Conservation (phyloP, 768 basidiomycete genomes). For the Lyophyllum atratum region DNA sequence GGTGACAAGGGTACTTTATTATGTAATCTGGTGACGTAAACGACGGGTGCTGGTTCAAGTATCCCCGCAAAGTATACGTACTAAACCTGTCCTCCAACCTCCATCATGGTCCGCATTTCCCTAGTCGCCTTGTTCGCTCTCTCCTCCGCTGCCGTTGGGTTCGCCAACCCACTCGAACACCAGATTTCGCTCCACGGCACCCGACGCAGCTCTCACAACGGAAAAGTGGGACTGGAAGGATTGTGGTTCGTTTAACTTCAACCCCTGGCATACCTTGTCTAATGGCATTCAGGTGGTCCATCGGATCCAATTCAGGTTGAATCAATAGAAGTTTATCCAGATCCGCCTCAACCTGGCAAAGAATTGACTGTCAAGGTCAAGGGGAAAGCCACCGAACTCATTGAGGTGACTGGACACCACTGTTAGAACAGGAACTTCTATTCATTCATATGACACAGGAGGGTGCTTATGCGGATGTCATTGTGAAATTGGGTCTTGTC, state of each 20-base stretch:
- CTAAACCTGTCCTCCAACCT: background rate
- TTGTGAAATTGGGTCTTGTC: slow-evolving; percentile 91
- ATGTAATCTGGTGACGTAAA: slow-evolving; percentile 16
- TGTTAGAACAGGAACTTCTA: background rate
- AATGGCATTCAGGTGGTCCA: slow-evolving; percentile 38
- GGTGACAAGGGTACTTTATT: slow-evolving; percentile 3
- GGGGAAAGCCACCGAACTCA: slow-evolving; percentile 54
- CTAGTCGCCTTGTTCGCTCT: slow-evolving; percentile 23
- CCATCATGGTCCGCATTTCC: slow-evolving; percentile 25
- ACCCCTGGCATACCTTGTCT: slow-evolving; percentile 7
- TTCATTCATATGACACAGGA: slow-evolving; percentile 49
- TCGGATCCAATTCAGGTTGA: slow-evolving; percentile 60
- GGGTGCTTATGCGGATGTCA: slow-evolving; percentile 87
- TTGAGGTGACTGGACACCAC: slow-evolving; percentile 55
- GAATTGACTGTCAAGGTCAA: slow-evolving; percentile 84
- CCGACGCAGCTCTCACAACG: slow-evolving; percentile 30
- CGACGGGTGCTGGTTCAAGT: background rate
- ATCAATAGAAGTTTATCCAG: slow-evolving; percentile 75
- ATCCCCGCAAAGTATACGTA: background rate
- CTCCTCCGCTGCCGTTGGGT: slow-evolving; percentile 20
- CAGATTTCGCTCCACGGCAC: slow-evolving; percentile 27
- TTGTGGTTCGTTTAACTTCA: slow-evolving; percentile 64
- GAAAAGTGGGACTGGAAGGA: slow-evolving; percentile 65
- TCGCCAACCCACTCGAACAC: slow-evolving; percentile 19
- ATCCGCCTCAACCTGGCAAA: slow-evolving; percentile 87